Conservation (phyloP, 192 early-diverging fungal genomes). For the Backusella parvicylindrica region DNA sequence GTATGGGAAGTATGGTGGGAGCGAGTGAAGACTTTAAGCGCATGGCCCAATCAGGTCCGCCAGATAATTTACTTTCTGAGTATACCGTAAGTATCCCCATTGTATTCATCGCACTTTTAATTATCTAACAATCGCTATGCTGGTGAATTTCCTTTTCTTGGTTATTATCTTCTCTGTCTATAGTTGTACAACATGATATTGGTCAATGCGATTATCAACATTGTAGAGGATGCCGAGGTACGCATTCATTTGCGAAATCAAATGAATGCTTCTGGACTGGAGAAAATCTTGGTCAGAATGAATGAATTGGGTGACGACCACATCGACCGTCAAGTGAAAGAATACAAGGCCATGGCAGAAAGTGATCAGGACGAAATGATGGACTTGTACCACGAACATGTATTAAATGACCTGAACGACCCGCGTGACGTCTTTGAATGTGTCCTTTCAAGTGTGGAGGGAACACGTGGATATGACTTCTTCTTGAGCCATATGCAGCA, state of each 20-base stretch:
- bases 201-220: slow-evolving; percentile 70
- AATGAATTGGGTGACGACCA: slow-evolving; percentile 48
- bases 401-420: slow-evolving; percentile 72
- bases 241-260: slow-evolving; percentile 72
- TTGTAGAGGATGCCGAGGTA: slow-evolving; percentile 72
- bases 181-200: slow-evolving; percentile 74
- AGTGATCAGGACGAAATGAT: slow-evolving; percentile 57
- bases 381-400: slow-evolving; percentile 62
- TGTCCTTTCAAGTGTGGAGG: slow-evolving; percentile 66
- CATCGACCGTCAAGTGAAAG: slow-evolving; percentile 29
- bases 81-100: slow-evolving; percentile 47
- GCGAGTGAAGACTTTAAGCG: slow-evolving; percentile 71
- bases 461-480: slow-evolving; percentile 66
- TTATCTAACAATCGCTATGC: neutral
- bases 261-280: slow-evolving; percentile 65
- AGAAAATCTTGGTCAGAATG: slow-evolving; percentile 59
- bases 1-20: slow-evolving; percentile 74
- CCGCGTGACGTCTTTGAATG: slow-evolving; percentile 75
- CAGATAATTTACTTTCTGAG: slow-evolving; percentile 70
- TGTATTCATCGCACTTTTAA: neutral
- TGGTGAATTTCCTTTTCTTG: neutral
- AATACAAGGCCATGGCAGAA: slow-evolving; percentile 26
- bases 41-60: slow-evolving; percentile 46
- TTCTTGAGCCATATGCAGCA: slow-evolving; percentile 75
- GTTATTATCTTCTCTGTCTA: too few relatives aligned